phyloP scores from a whole-genome alignment of 163 green algal genomes.

The Coccomyxa subellipsoidea region DNA sequence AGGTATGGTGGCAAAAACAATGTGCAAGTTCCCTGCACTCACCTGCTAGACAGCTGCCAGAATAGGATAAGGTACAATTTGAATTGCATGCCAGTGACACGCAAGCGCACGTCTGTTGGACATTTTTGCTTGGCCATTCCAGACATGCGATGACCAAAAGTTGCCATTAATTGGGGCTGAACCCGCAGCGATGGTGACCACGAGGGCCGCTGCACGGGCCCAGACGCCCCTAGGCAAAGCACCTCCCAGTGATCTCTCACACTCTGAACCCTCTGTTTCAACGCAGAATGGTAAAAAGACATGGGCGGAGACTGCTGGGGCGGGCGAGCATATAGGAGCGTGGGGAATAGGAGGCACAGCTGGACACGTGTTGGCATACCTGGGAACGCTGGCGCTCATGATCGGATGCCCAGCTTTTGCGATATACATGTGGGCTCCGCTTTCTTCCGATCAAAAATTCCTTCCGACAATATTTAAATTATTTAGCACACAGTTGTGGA shows the following conservation, averaged over 20 bases:
- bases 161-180: too few relatives aligned
- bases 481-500: too few relatives aligned
- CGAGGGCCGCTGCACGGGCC: neutral
- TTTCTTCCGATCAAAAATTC: neutral
- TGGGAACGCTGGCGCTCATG: constrained; percentile 35
- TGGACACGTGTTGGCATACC: constrained; percentile 22
- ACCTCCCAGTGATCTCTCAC: neutral
- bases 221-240: neutral
- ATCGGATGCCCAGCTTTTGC: constrained; percentile 35
- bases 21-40: neutral
- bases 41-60: neutral
- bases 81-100: neutral
- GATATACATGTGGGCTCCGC: constrained; percentile 37
- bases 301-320: constrained; percentile 36
- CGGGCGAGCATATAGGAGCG: constrained; percentile 21
- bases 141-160: too few relatives aligned
- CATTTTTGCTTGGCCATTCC: neutral
- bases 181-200: neutral
- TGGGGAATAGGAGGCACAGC: constrained; percentile 37
- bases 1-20: neutral
- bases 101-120: neutral
- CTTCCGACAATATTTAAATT: too few relatives aligned
- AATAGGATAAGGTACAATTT: neutral
- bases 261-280: neutral
- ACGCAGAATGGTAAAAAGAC: neutral